These are phyloP conservation scores for Ceratobasidium sp. DNA, from an alignment of 1,284 basidiomycete genomes.

Conservation along the genomic window DNA sequence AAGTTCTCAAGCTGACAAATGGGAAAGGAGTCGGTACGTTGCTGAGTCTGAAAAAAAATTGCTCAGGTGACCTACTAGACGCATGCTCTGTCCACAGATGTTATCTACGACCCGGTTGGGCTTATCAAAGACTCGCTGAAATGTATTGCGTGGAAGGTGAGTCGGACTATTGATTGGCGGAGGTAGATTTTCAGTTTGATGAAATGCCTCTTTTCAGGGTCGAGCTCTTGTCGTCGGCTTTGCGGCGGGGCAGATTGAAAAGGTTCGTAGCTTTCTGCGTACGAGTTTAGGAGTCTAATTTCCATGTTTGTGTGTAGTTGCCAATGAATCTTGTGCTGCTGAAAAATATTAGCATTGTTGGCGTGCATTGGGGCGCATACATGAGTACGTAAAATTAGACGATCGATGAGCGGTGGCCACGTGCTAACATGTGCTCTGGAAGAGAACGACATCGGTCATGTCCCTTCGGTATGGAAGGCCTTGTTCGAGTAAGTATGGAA, in stretches of 20 bases:
- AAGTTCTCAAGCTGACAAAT: conserved; percentile 78
- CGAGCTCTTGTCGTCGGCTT: conserved; percentile 93
- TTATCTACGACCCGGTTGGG: conserved; percentile 93
- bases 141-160: conserved; percentile 89
- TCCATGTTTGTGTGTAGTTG: conserved; percentile 63
- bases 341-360: conserved; percentile 87
- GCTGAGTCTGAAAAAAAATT: background rate
- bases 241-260: conserved; percentile 89
- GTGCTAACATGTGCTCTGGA: conserved; percentile 48
- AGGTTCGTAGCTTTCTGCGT: conserved; percentile 63
- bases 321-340: conserved; percentile 90
- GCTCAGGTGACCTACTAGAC: background rate
- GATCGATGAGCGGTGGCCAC: background rate
- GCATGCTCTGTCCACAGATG: conserved; percentile 59
- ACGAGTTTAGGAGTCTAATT: background rate
- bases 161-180: background rate
- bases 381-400: conserved; percentile 59
- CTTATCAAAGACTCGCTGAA: conserved; percentile 83
- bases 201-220: conserved; percentile 59
- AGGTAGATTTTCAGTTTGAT: background rate
- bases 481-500: conserved; percentile 70
- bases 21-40: conserved; percentile 78
- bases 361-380: conserved; percentile 90
- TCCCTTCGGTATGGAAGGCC: conserved; percentile 79
- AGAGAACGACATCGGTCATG: conserved; percentile 78